phyloP scores from a whole-genome alignment of 306 rosid species.

The Glycine tomentella region DNA sequence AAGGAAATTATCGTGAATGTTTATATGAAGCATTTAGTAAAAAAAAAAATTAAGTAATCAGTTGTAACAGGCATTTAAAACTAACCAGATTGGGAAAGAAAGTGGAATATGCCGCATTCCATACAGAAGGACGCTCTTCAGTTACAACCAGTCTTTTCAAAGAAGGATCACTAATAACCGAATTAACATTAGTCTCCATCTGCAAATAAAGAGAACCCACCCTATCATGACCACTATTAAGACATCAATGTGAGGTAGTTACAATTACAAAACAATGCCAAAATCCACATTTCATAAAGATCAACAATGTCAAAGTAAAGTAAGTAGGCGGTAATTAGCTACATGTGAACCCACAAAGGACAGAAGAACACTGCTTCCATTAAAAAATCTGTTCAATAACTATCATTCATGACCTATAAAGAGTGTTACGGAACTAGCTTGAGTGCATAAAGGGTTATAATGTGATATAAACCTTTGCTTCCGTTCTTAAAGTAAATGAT shows the following conservation, averaged over 20 bases:
- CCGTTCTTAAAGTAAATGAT: slow-evolving; percentile 3
- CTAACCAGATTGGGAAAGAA: slow-evolving; percentile 77
- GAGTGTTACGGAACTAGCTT: slow-evolving; percentile 24
- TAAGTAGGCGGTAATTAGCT: not conserved
- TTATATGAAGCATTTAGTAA: not conserved
- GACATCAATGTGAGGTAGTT: slow-evolving; percentile 10
- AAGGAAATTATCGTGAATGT: not conserved
- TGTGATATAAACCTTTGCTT: slow-evolving; percentile 1
- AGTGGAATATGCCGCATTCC: slow-evolving; percentile 71
- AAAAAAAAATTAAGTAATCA: slow-evolving; percentile 8
- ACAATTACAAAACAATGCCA: slow-evolving; percentile 2
- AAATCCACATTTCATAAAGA: slow-evolving; percentile 26
- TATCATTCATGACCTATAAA: not conserved
- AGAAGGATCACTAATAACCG: slow-evolving; percentile 60
- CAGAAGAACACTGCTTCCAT: slow-evolving; percentile 5
- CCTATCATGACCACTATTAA: slow-evolving; percentile 24
- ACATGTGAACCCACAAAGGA: slow-evolving; percentile 21
- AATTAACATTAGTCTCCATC: slow-evolving; percentile 67
- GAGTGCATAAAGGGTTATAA: slow-evolving; percentile 8
- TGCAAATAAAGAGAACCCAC: slow-evolving; percentile 53
- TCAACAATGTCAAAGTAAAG: slow-evolving; percentile 24
- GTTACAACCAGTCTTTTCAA: slow-evolving; percentile 65
- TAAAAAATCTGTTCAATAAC: not conserved
- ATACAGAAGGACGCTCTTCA: slow-evolving; percentile 59
- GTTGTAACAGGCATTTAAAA: slow-evolving; percentile 33